These are phyloP conservation scores for Xylariaceae sp. DNA, from an alignment of 2,329 filamentous ascomycete species.

Conservation along the genomic window DNA sequence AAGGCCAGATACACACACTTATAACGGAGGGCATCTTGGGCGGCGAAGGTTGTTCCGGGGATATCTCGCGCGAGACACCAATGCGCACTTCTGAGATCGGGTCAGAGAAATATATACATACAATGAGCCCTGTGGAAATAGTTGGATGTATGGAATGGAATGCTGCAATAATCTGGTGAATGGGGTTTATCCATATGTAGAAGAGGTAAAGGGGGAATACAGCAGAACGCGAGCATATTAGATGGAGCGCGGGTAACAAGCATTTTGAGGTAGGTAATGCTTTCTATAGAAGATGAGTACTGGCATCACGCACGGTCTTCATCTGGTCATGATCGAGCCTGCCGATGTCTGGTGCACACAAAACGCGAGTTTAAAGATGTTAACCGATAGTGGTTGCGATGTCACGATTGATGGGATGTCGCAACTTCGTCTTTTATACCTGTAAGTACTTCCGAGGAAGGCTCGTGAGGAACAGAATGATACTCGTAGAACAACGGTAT, in stretches of 20 bases:
- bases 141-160: too few relatives aligned
- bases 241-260: not conserved
- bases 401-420: too few relatives aligned
- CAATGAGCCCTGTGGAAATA: too few relatives aligned
- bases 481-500: too few relatives aligned
- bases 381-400: too few relatives aligned
- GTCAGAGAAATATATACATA: not conserved
- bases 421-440: too few relatives aligned
- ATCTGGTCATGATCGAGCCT: not conserved
- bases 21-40: slow-evolving; percentile 1
- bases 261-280: not conserved
- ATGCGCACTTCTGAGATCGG: not conserved
- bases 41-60: not conserved
- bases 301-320: not conserved
- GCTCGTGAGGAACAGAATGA: too few relatives aligned
- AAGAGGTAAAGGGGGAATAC: too few relatives aligned
- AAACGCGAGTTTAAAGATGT: not conserved
- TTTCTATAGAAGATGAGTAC: not conserved
- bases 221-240: not conserved
- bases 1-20: slow-evolving; percentile 11
- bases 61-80: not conserved
- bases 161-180: too few relatives aligned
- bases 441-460: too few relatives aligned
- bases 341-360: not conserved
- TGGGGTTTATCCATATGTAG: too few relatives aligned